These are phyloP conservation scores for Aspergillus baeticus DNA, from an alignment of 495 filamentous ascomycete species.

Conservation along the genomic window DNA sequence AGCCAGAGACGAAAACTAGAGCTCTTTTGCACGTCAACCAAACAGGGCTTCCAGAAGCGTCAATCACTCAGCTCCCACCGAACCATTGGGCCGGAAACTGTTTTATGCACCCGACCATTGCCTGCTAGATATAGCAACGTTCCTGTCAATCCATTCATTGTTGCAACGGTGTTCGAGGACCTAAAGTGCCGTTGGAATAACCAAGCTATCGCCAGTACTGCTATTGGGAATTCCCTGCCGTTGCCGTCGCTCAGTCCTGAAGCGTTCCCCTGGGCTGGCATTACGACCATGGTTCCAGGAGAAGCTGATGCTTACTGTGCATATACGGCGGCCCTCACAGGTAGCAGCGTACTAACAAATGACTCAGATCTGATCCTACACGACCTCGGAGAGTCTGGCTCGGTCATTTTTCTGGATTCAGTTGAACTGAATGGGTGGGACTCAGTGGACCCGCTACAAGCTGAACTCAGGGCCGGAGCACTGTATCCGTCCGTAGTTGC, in stretches of 20 bases:
- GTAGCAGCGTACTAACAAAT: conserved; percentile 58
- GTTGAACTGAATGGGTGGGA: conserved; percentile 24
- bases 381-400: conserved; percentile 56
- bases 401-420: conserved; percentile 59
- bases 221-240: conserved; percentile 7
- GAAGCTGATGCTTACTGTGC: conserved; percentile 75
- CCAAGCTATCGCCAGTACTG: conserved; percentile 19
- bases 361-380: conserved; percentile 77
- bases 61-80: not conserved
- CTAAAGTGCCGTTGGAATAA: conserved; percentile 41
- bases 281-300: conserved; percentile 59
- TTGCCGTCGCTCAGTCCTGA: not conserved
- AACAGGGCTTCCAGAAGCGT: conserved; percentile 2
- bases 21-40: conserved; percentile 24
- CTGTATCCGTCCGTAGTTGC: conserved; percentile 38
- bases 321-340: conserved; percentile 44
- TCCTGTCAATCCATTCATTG: conserved; percentile 63
- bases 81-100: conserved; percentile 15
- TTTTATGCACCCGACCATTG: conserved; percentile 27
- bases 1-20: conserved; percentile 40
- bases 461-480: conserved; percentile 34
- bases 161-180: conserved; percentile 66
- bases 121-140: conserved; percentile 30
- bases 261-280: conserved; percentile 44
- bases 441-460: conserved; percentile 13